These are phyloP conservation scores for Phyllosticta citribraziliensis DNA, from an alignment of 2,329 filamentous ascomycete genomes.

Conservation along the genomic window DNA sequence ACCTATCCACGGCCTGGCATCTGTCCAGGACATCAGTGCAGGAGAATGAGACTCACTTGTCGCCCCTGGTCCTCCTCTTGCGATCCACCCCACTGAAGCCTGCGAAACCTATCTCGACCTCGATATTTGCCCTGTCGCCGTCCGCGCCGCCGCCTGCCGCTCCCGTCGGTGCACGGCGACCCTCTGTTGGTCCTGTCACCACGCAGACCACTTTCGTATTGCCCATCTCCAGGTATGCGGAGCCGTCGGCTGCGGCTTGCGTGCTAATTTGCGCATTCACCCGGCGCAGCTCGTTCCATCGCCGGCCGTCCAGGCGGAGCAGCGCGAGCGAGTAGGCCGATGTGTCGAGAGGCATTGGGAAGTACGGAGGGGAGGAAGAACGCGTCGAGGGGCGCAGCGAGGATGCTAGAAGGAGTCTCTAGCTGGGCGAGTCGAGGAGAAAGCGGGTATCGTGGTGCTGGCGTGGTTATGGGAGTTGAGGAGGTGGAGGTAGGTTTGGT, in stretches of 20 bases:
- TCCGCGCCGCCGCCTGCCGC: constrained; percentile 24
- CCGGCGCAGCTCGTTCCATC: constrained; percentile 94
- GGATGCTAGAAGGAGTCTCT: neutral
- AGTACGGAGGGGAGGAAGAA: neutral
- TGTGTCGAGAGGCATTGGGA: constrained; percentile 82
- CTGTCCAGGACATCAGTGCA: neutral
- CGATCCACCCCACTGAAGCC: constrained; percentile 84
- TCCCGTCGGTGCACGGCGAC: constrained; percentile 27
- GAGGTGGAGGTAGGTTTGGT: neutral
- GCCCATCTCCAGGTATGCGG: constrained; percentile 89
- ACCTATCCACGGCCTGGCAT: neutral
- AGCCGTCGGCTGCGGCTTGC: constrained; percentile 86
- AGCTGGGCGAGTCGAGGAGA: neutral
- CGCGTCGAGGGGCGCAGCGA: neutral
- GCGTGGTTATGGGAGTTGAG: neutral
- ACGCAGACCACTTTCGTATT: constrained; percentile 96
- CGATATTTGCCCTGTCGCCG: constrained; percentile 52
- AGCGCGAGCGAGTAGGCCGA: constrained; percentile 83
- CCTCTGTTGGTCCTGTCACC: constrained; percentile 75
- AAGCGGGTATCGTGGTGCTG: neutral
- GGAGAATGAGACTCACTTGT: constrained; percentile 53
- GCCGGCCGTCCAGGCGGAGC: constrained; percentile 57
- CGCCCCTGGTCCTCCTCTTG: constrained; percentile 62
- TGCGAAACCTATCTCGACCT: constrained; percentile 74
- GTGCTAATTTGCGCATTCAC: constrained; percentile 84